Conservation (phyloP, 257 asterid genomes). For the Nicotiana otophora region DNA sequence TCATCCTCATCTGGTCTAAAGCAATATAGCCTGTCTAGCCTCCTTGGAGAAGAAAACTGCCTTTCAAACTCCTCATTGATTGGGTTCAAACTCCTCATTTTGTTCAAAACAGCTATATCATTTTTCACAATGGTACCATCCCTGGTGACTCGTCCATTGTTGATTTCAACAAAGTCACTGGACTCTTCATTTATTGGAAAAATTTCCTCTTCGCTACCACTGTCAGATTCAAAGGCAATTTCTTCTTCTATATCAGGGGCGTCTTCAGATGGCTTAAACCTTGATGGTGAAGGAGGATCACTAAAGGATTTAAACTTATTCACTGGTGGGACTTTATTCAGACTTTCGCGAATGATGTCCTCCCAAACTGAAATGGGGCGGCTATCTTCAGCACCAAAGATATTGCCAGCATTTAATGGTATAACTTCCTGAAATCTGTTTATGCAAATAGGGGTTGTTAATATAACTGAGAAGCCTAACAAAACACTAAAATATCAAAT, state of each 20-base stretch:
- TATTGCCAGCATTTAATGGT: conserved; percentile 90
- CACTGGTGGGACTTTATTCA: conserved; percentile 50
- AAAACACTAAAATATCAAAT: not conserved
- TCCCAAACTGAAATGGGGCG: conserved; percentile 91
- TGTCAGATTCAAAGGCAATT: conserved; percentile 55
- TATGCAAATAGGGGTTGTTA: conserved; percentile 11
- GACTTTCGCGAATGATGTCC: conserved; percentile 72
- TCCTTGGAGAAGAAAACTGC: conserved; percentile 49
- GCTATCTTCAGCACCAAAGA: conserved; percentile 88
- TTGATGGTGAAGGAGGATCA: conserved; percentile 85
- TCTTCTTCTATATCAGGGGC: conserved; percentile 58
- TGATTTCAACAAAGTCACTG: conserved; percentile 21
- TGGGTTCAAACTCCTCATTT: conserved; percentile 11
- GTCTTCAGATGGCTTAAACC: conserved; percentile 69
- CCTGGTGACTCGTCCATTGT: conserved; percentile 18
- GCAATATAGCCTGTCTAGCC: conserved; percentile 48
- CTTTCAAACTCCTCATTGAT: conserved; percentile 25
- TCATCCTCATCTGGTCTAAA: conserved; percentile 34
- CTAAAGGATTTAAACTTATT: conserved; percentile 73
- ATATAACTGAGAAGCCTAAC: not conserved
- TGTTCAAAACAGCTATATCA: conserved; percentile 22
- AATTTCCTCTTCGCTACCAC: conserved; percentile 75
- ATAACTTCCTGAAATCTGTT: conserved; percentile 90
- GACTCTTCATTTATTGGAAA: conserved; percentile 60
- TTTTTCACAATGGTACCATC: conserved; percentile 1